phyloP scores from a whole-genome alignment of 352 stramenopile species.

The Phytophthora tentaculata region DNA sequence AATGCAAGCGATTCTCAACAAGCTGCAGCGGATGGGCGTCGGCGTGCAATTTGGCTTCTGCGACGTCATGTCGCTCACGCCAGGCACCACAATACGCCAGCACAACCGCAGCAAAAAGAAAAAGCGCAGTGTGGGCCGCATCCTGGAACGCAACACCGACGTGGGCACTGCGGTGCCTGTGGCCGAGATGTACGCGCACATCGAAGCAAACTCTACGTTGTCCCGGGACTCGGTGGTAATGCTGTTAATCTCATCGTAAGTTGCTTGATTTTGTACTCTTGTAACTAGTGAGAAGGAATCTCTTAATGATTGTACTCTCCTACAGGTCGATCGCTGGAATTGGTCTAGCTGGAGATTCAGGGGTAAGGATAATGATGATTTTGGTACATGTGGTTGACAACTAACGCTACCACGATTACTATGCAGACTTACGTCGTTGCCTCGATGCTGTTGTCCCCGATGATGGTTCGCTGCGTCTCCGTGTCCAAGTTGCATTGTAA shows the following conservation, averaged over 20 bases:
- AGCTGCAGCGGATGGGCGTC: slow-evolving; percentile 81
- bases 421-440: slow-evolving; percentile 82
- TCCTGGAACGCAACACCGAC: slow-evolving; percentile 81
- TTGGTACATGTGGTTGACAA: not conserved
- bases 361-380: slow-evolving; percentile 34
- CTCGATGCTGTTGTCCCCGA: slow-evolving; percentile 87
- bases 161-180: slow-evolving; percentile 84
- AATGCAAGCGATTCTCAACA: slow-evolving; percentile 87
- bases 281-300: too few species aligned
- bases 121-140: slow-evolving; percentile 66
- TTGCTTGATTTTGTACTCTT: not conserved
- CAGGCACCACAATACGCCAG: slow-evolving; percentile 80
- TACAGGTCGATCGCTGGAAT: slow-evolving; percentile 80
- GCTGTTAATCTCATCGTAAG: slow-evolving; percentile 87
- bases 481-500: not conserved
- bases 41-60: slow-evolving; percentile 89
- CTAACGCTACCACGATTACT: not conserved
- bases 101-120: slow-evolving; percentile 51
- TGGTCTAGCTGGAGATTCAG: slow-evolving; percentile 76
- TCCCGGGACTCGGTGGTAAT: slow-evolving; percentile 86
- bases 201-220: slow-evolving; percentile 82
- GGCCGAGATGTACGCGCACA: slow-evolving; percentile 89
- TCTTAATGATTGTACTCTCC: slow-evolving; percentile 4
- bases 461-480: slow-evolving; percentile 64
- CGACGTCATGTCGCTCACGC: slow-evolving; percentile 89